phyloP scores from a whole-genome alignment of 23 red algal genomes.

The Gracilariopsis chorda region DNA sequence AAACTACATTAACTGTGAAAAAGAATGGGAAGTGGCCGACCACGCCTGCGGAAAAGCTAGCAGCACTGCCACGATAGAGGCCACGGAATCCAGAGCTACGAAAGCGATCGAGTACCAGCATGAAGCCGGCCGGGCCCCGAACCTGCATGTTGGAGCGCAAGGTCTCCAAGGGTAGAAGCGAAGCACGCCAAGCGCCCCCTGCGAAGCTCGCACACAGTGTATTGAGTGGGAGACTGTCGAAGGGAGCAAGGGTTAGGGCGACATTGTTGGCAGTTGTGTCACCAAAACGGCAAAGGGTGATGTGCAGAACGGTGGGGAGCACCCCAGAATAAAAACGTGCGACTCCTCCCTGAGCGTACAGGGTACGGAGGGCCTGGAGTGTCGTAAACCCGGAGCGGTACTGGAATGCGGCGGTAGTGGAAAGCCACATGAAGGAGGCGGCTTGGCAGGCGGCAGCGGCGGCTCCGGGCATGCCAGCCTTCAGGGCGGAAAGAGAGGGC shows the following conservation, averaged over 20 bases:
- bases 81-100: conserved; percentile 10
- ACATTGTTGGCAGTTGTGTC: conserved; percentile 54
- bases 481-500: conserved; percentile 27
- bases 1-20: conserved; percentile 52
- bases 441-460: conserved; percentile 43
- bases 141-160: conserved; percentile 57
- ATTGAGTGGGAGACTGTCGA: conserved; percentile 8
- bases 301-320: conserved; percentile 33
- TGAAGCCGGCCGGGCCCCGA: not conserved
- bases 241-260: conserved; percentile 14
- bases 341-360: conserved; percentile 55
- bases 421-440: conserved; percentile 51
- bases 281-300: conserved; percentile 52
- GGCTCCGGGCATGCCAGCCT: conserved; percentile 58
- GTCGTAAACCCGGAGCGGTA: conserved; percentile 35
- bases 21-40: conserved; percentile 65
- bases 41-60: conserved; percentile 35
- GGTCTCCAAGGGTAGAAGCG: conserved; percentile 55
- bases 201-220: conserved; percentile 44
- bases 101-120: conserved; percentile 9
- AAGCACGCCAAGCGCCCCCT: conserved; percentile 29
- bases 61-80: conserved; percentile 46
- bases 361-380: conserved; percentile 8
- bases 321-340: conserved; percentile 56
- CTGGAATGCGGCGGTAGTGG: conserved; percentile 61